These are phyloP conservation scores for Acanthamoeba triangularis DNA, from an alignment of 208 protist genomes.

Conservation along the genomic window DNA sequence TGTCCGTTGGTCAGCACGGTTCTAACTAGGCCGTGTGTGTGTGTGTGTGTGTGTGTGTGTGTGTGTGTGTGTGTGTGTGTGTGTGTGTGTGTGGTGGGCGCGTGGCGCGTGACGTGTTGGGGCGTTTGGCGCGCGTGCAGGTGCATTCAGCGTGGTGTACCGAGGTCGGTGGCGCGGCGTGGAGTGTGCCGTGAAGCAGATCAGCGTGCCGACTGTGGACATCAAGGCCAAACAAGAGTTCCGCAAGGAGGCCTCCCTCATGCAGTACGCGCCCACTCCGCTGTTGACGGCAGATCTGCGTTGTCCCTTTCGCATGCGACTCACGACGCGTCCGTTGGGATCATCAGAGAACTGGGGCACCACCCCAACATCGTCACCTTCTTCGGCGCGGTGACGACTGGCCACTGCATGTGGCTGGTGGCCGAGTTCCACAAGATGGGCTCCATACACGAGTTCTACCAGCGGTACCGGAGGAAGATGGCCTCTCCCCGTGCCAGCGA, in stretches of 20 bases:
- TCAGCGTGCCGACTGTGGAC: slow-evolving; percentile 38
- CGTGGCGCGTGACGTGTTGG: not conserved
- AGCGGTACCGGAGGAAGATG: slow-evolving; percentile 8
- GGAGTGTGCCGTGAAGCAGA: slow-evolving; percentile 69
- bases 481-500: not conserved
- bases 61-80: no score
- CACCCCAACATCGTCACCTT: slow-evolving; percentile 75
- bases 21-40: no score
- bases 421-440: slow-evolving; percentile 71
- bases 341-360: slow-evolving; percentile 57
- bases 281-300: not conserved
- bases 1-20: no score
- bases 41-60: no score
- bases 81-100: no score
- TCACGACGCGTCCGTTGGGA: not conserved
- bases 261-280: slow-evolving; percentile 42
- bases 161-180: slow-evolving; percentile 58
- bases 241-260: slow-evolving; percentile 61
- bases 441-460: slow-evolving; percentile 58
- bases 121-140: not conserved
- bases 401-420: slow-evolving; percentile 67
- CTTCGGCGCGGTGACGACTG: slow-evolving; percentile 66
- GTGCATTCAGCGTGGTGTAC: slow-evolving; percentile 63
- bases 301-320: not conserved
- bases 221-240: slow-evolving; percentile 36